Base-by-base conservation (phyloP, 768 basidiomycete genomes). In the Termitomyces eurrhizus region DNA sequence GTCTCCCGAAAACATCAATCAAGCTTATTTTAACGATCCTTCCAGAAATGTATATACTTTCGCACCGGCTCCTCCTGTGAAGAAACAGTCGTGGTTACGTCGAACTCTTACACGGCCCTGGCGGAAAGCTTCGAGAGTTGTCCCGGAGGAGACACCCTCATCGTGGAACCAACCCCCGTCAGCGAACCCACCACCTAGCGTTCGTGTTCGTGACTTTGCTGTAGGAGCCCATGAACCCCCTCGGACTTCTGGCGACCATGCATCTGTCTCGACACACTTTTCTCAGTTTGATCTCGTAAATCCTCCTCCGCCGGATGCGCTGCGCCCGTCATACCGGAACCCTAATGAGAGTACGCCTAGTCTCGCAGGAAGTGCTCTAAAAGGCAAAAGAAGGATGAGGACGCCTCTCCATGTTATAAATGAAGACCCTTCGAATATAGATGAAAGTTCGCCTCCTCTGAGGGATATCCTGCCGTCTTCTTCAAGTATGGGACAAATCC, bases 71-170 rank as follows among this genome's bases (percentile, higher is more conserved):
- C 70, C 68, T 37, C 16, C 12, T 59, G 71, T 74, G 61, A 69
- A 72, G 39, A 73, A 77, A 52, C 71, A 71, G 41, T 75, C 77
- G 13, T 80, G 77, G 78, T 78, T 77, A 54, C 72, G 33, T n/a
- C 59, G 76, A 21, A 72, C 73, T 9, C 68, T 78, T 24, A 76
- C 75, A 55, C 69, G 73, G 24, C 72, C 75, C 5, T 59, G 60
- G 58, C 56, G 63, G 11, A 64, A 59, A 56, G 8, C 57, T 54
- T 37, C 56, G 37, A 46, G 46, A 49, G 52, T n/a, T 29, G 32
- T 73, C 65, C 54, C 41, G 7, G 41, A 44, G 42, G 42, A 44
- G 14, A 44, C 29, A 8, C 55, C 67, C 2, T 51, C 51, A 18
- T 72, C 75, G 7, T 76, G 75, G 76, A 75, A 76, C 68, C 68